Evolutionary conservation across 768 basidiomycete species (phyloP), one percentile per base, ranked within the genome.

Genomic region (Russula emetica): DNA sequence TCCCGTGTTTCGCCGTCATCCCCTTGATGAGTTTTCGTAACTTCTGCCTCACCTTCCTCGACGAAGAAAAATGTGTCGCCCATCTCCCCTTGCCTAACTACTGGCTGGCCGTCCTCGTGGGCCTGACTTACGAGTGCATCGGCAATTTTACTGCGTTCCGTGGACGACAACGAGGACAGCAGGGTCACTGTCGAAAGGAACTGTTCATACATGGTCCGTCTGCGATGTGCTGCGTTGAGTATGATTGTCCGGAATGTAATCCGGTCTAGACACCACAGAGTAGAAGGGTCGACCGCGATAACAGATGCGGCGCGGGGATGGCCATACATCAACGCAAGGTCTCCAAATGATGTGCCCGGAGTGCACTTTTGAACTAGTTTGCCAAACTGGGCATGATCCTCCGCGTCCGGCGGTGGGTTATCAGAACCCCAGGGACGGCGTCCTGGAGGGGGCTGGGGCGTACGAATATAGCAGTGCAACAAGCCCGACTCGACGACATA

Each of bases 191-290:
- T 91, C n/a, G 86, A 85, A 61, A 99, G 79, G 82, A 99, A 99
- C 40, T 87, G 84, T 74, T 99, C 97, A 74, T 98, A 98, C 89
- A 97, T 95, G 69, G 90, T 91, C 58, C 96, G 81, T 69, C 94
- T 86, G 62, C 90, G 82, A 69, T 94, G 89, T 38, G 94, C 93
- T 58, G 92, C 87, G 74, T 94, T 94, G 65, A 98, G 82, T 58
- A 99, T 90, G 76, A 99, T 98, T 7, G 94, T 97, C 52, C 97
- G 86, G 87, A 98, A 99, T 4, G 95, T 98, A 70, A 95, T 94
- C 61, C 97, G 89, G 77, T 99, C 97, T 68, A 99, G 81, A 11
- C 90, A 88, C 97, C 97, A 99, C 30, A 98, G 80, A 10, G 88
- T 93, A 28, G 86, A 91, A 1, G 84, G 78, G 61, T 91, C 86